phyloP scores from a whole-genome alignment of 371 early-diverging fungal species.

The Dinochytrium kinnereticum region DNA sequence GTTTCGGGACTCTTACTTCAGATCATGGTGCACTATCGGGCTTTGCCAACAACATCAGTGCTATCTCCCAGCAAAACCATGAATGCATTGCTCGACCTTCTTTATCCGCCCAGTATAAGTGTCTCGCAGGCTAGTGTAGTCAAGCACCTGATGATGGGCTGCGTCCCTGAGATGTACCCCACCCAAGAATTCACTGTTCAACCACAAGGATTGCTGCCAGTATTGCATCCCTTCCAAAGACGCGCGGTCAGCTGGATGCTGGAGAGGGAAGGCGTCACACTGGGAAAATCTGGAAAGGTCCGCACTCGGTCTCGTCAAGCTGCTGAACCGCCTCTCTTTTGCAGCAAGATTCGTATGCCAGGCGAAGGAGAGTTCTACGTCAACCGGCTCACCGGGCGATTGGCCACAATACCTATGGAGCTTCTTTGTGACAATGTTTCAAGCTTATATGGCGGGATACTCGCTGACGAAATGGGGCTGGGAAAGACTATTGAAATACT shows the following conservation, averaged over 20 bases:
- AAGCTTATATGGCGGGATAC: constrained; percentile 35
- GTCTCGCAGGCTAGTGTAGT: background rate
- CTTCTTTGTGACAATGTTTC: constrained; percentile 6
- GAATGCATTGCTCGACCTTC: background rate
- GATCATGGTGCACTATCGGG: background rate
- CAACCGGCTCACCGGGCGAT: constrained; percentile 3
- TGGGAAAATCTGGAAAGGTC: background rate
- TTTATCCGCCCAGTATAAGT: background rate
- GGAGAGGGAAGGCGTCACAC: constrained; percentile 32
- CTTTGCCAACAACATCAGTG: background rate
- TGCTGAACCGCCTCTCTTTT: background rate
- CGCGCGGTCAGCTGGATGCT: constrained; percentile 47
- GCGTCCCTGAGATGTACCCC: background rate
- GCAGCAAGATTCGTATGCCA: background rate
- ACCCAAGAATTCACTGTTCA: background rate
- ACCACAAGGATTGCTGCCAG: constrained; percentile 9
- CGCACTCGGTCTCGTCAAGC: background rate
- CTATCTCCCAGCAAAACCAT: background rate
- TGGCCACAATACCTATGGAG: background rate
- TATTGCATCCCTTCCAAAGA: constrained; percentile 40
- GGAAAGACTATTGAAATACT: constrained; percentile 69
- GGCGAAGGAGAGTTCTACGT: constrained; percentile 5
- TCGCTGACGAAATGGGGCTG: constrained; percentile 72
- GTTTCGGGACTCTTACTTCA: constrained; percentile 1
- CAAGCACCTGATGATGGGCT: background rate